Evolutionary conservation across 768 basidiomycete species (phyloP), one percentile per base, ranked within the genome.

Genomic region (Exsudoporus frostii): DNA sequence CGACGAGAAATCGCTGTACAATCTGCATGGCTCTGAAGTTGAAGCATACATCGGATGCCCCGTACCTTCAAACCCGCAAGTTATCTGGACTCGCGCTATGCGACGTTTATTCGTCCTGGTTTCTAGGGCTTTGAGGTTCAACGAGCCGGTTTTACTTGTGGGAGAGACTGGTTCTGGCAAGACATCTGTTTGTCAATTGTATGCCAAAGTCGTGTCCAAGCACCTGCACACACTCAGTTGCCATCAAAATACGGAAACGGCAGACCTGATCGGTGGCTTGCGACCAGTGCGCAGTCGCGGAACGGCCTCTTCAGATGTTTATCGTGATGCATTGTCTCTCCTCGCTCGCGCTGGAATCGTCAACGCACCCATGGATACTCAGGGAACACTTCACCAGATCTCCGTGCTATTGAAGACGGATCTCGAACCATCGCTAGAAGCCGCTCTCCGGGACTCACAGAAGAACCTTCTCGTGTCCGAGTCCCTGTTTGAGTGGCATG

Each of bases 131-230:
- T 71, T 98, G 45, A 83, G 81, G 42, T 91, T 88, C 72, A 89
- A 97, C 62, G 97, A 99, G 65, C 97, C 97, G 0, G 86, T 98
- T 40, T 77, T 98, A 19, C 79, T 99, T 27, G 96, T 99, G 11
- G 97, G 97, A 0, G 96, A 98, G 70, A 98, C 97, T 0, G 97
- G 97, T 14, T 90, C 89, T 4, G 97, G 97, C 15, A 99, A 99
- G 73, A 99, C 97, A 0, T 97, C 96, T 1, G 88, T 98, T 37
- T 98, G 96, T 65, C 92, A 98, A 65, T 74, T 93, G 5, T 88
- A 88, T 58, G 89, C 97, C 0, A 79, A 85, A 40, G 83, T 83
- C 1, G 71, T 80, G 22, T 70, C 71, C 24, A 83, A 83, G 62
- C 73, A 68, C 33, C 75, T 99, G 25, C 74, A 86, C 59, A 77